Conservation (phyloP, 2,329 filamentous ascomycete genomes). For the Myrmaecium sp. region DNA sequence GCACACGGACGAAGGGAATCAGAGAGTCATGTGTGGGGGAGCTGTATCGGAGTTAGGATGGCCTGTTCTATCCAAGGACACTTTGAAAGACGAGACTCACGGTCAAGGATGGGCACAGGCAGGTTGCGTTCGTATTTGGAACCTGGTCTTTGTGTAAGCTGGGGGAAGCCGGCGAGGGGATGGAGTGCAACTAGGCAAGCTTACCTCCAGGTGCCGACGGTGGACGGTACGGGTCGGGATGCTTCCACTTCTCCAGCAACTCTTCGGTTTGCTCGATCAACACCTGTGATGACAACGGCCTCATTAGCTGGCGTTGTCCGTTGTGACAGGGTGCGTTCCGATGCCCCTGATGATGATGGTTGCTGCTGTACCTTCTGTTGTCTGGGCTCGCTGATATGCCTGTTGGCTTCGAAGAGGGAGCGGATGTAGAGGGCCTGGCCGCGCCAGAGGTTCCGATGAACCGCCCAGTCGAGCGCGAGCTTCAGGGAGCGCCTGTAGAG, state of each 20-base stretch:
- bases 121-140: constrained; percentile 95
- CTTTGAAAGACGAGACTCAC: too few relatives aligned
- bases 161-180: constrained; percentile 8
- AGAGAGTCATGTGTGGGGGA: constrained; percentile 4
- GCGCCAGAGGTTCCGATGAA: constrained; percentile 84
- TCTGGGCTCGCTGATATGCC: constrained; percentile 63
- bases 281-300: constrained; percentile 50
- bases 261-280: constrained; percentile 78
- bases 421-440: constrained; percentile 93
- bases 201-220: constrained; percentile 87
- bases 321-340: constrained; percentile 3
- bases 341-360: constrained; percentile 5
- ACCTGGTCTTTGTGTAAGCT: constrained; percentile 33
- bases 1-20: neutral
- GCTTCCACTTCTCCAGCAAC: constrained; percentile 85
- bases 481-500: constrained; percentile 90
- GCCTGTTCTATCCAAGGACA: too few relatives aligned
- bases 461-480: constrained; percentile 86
- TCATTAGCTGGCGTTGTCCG: too few relatives aligned
- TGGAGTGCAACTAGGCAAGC: constrained; percentile 11
- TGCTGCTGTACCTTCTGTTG: constrained; percentile 55
- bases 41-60: too few relatives aligned
- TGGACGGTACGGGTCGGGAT: constrained; percentile 80
- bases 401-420: constrained; percentile 88
- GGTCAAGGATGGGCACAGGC: constrained; percentile 58